Conservation (phyloP, 2,329 filamentous ascomycete genomes). For the Xylaria arbuscula region DNA sequence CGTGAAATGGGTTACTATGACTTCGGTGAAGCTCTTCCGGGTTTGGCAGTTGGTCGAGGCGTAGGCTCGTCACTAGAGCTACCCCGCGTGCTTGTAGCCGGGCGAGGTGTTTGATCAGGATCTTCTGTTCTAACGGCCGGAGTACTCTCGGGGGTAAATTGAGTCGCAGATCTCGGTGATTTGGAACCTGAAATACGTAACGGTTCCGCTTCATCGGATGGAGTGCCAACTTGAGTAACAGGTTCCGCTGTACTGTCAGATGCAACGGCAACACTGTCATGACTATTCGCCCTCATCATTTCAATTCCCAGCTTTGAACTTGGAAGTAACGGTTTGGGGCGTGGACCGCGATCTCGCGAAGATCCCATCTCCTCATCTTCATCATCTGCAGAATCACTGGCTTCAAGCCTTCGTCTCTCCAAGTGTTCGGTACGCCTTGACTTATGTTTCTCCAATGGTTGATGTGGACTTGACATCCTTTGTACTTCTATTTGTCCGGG, state of each 20-base stretch:
- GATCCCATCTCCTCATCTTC: slow-evolving; percentile 90
- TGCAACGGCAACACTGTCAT: slow-evolving; percentile 76
- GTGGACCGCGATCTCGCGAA: slow-evolving; percentile 54
- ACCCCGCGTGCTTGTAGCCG: slow-evolving; percentile 41
- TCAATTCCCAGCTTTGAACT: slow-evolving; percentile 93
- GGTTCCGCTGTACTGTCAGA: slow-evolving; percentile 64
- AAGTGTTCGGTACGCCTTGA: slow-evolving; percentile 76
- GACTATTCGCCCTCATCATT: slow-evolving; percentile 97
- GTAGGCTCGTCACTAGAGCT: slow-evolving; percentile 55
- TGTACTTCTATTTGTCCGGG: slow-evolving; percentile 69
- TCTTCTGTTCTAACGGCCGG: slow-evolving; percentile 40
- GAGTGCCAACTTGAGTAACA: slow-evolving; percentile 65
- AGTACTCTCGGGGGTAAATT: slow-evolving; percentile 49
- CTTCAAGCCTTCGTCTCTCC: slow-evolving; percentile 78
- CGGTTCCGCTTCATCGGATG: slow-evolving; percentile 56
- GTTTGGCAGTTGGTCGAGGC: slow-evolving; percentile 50
- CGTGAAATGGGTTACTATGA: neutral
- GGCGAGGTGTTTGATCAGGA: slow-evolving; percentile 60
- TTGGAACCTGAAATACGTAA: slow-evolving; percentile 41
- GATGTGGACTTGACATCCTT: slow-evolving; percentile 62
- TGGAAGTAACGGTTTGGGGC: slow-evolving; percentile 69
- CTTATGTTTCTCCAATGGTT: slow-evolving; percentile 78
- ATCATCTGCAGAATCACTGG: slow-evolving; percentile 88
- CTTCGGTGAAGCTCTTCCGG: slow-evolving; percentile 30
- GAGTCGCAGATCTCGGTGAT: slow-evolving; percentile 40